A percentile compares a stretch with the other conserved stretches of the same genome.
Evolutionary conservation across 139 green algal genomes (phyloP).

Genomic region (Asterochloris sp.): DNA sequence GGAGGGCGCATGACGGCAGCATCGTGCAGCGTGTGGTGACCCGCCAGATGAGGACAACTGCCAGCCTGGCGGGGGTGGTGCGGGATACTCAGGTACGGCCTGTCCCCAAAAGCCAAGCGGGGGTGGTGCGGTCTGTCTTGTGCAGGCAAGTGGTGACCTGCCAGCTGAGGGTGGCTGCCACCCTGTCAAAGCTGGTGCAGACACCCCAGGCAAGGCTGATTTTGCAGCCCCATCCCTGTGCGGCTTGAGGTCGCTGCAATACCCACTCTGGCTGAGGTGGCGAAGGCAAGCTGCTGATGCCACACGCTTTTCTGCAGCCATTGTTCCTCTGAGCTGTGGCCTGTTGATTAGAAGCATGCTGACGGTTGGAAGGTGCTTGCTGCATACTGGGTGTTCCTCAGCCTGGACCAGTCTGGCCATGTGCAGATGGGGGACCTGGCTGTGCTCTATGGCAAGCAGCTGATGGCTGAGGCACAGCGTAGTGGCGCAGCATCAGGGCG

Average conservation of each 20-base stretch:
- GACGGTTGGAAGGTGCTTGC: no score
- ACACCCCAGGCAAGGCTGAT: no score
- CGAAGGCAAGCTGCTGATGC: no score
- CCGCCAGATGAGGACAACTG: conserved; percentile 23
- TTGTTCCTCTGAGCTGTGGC: no score
- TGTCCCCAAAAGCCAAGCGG: conserved; percentile 24
- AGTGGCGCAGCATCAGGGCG: background rate
- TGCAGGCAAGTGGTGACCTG: no score
- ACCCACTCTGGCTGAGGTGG: no score
- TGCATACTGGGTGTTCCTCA: background rate
- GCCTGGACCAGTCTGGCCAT: background rate
- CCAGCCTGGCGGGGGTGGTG: conserved; percentile 23
- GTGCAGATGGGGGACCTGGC: conserved; percentile 27
- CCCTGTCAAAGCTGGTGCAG: no score
- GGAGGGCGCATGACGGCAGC: conserved; percentile 13
- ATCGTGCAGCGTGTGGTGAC: conserved; percentile 41
- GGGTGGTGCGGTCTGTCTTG: background rate
- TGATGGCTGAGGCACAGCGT: conserved; percentile 26
- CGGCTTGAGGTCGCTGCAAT: no score
- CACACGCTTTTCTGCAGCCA: no score
- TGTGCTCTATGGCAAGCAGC: conserved; percentile 42
- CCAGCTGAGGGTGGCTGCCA: no score
- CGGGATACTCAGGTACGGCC: conserved; percentile 35
- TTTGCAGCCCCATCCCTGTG: no score
- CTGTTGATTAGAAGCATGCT: no score